Conservation (phyloP, 208 protist genomes). For the Wallacemonas sp. region DNA sequence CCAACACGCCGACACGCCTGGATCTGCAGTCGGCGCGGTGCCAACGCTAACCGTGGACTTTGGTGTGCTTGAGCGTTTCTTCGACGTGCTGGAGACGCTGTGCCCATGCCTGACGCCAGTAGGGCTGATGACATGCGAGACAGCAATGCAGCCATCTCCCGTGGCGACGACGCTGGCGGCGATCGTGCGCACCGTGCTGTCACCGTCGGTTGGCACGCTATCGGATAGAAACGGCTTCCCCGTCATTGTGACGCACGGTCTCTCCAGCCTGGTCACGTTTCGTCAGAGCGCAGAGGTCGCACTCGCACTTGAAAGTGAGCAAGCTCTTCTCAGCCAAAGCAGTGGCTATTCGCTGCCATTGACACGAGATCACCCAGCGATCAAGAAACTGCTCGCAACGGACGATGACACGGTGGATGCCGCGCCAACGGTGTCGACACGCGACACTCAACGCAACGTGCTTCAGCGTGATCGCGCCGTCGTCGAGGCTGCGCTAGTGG, state of each 20-base stretch:
- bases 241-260: not conserved
- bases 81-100: slow-evolving; percentile 6
- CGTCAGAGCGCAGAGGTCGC: too few species aligned
- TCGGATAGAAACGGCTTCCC: too few species aligned
- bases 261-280: not conserved
- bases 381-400: too few species aligned
- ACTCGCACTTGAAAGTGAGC: too few species aligned
- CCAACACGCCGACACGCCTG: not conserved
- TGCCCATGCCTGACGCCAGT: not conserved
- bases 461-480: not conserved
- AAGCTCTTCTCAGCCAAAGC: too few species aligned
- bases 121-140: not conserved
- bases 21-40: not conserved
- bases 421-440: not conserved
- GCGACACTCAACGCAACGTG: not conserved
- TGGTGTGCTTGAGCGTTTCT: not conserved
- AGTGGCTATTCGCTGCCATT: not conserved
- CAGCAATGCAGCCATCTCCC: not conserved
- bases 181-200: not conserved
- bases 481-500: not conserved
- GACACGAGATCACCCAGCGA: not conserved
- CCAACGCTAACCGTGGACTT: not conserved
- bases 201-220: not conserved
- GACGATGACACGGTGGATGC: too few species aligned
- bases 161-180: not conserved